phyloP scores from a whole-genome alignment of 768 basidiomycete genomes.

The Hemileccinum rubropunctum region DNA sequence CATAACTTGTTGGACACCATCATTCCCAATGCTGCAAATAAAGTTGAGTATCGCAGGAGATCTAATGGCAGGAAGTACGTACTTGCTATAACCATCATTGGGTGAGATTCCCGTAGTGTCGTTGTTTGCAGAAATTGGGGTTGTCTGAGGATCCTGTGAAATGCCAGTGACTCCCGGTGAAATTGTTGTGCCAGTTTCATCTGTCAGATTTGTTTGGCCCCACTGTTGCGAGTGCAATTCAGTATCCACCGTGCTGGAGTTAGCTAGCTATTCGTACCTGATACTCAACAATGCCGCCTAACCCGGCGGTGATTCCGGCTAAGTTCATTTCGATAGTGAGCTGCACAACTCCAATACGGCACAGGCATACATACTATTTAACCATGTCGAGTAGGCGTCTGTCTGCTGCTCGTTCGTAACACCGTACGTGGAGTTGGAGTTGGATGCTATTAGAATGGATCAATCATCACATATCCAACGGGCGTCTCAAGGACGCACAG shows the following conservation, averaged over 20 bases:
- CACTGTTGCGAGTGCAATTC: conserved; percentile 38
- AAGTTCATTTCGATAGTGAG: conserved; percentile 7
- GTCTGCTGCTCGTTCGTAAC: conserved; percentile 53
- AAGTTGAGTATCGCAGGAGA: conserved; percentile 1
- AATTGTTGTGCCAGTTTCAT: conserved; percentile 45
- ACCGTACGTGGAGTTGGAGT: conserved; percentile 38
- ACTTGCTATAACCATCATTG: conserved; percentile 60
- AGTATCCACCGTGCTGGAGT: conserved; percentile 1
- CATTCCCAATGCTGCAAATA: conserved; percentile 26
- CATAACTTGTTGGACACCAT: conserved; percentile 32
- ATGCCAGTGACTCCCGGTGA: conserved; percentile 28
- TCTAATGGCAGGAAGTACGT: conserved; percentile 8
- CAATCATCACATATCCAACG: neutral
- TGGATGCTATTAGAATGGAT: conserved; percentile 13
- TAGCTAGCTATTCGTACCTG: conserved; percentile 23
- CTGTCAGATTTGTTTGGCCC: conserved; percentile 51
- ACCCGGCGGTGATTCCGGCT: conserved; percentile 42
- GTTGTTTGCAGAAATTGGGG: conserved; percentile 27
- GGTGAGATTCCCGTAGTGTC: conserved; percentile 52
- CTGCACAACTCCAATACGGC: neutral
- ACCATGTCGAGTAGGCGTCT: conserved; percentile 54
- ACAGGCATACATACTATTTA: conserved; percentile 37
- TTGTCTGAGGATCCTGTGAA: conserved; percentile 31
- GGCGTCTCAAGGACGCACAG: conserved; percentile 18
- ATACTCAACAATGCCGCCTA: conserved; percentile 26